Percentiles rank a stretch among this genome's conserved stretches.
Conservation (phyloP, 1,284 basidiomycete genomes). For the Marasmius fiardii region DNA sequence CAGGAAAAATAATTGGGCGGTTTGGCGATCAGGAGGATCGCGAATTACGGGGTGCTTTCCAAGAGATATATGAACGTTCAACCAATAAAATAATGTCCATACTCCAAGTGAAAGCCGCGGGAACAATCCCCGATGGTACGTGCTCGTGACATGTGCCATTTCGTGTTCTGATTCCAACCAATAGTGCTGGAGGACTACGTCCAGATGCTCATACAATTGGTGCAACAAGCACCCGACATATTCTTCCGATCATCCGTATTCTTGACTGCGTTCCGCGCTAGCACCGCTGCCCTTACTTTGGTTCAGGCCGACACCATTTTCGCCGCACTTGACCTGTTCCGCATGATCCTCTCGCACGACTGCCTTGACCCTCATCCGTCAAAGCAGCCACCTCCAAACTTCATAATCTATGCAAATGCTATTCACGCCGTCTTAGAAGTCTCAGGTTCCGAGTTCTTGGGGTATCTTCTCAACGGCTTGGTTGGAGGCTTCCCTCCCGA, state of each 20-base stretch:
- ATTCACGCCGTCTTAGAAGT: constrained; percentile 71
- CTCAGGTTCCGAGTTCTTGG: constrained; percentile 74
- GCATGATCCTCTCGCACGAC: constrained; percentile 71
- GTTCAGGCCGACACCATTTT: constrained; percentile 81
- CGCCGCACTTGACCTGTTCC: constrained; percentile 79
- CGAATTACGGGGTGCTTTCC: constrained; percentile 52
- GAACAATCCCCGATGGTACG: constrained; percentile 81
- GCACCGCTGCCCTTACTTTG: constrained; percentile 75
- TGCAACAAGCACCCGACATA: constrained; percentile 69
- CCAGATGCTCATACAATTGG: constrained; percentile 74
- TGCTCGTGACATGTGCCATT: not conserved
- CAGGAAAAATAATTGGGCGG: constrained; percentile 74
- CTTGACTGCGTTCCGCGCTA: constrained; percentile 70
- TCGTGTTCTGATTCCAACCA: not conserved
- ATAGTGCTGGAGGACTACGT: constrained; percentile 95
- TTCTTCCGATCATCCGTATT: constrained; percentile 79
- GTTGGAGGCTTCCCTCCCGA: constrained; percentile 91
- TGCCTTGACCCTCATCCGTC: constrained; percentile 44
- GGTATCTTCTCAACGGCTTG: constrained; percentile 73
- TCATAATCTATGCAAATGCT: constrained; percentile 57
- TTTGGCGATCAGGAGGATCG: constrained; percentile 67
- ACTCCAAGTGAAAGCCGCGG: constrained; percentile 63
- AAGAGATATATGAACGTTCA: constrained; percentile 69
- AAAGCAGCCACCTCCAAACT: constrained; percentile 56
- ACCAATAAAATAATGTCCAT: constrained; percentile 69